Evolutionary conservation across 148 eudicot genomes (phyloP), one percentile per base, ranked within the genome.

Genomic region (Vaccinium corymbosum): DNA sequence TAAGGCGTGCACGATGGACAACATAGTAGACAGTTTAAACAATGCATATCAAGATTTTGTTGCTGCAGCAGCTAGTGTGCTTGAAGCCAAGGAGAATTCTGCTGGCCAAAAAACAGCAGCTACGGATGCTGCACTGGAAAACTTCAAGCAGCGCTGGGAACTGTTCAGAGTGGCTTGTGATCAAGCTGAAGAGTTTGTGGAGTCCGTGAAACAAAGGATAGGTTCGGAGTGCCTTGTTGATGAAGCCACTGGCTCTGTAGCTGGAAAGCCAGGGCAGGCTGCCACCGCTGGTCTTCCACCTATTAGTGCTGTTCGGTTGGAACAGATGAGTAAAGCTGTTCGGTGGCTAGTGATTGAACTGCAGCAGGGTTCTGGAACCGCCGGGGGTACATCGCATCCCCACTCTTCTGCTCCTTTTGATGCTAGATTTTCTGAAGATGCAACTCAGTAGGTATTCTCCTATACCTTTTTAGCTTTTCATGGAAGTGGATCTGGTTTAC

Each of bases 251-350:
- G 97, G 98, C 7, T 86, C 93, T 3, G 83, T 87, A 38, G 51
- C 87, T 15, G 88, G 86, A 61, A 93, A 83, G 88, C 86, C 93
- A n/a, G 94, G 98, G n/a, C 90, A 90, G 85, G 82, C 86, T 19
- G 86, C 50, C 85, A 42, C 88, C 72, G 57, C 85, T 61, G 94
- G 95, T 68, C 93, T 96, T 74, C 93, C 94, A 8, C 99, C 99
- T 9, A 94, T 96, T 7, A 96, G 99, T 88, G 99, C 97, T 0
- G 98, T 96, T 51, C 89, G 98, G 71, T 89, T 96, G 87, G 99
- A 96, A 77, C 99, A 94, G 84, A 96, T 94, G 99, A 96, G 99
- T 88, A 96, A 94, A 87, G 99, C 99, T 0, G 98, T 96, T 77
- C 84, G 99, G 85, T 94, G 95, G 95, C 93, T 94, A 46, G 98